Base-by-base conservation (phyloP, 345 rosid genomes). In the Hirschfeldia incana region DNA sequence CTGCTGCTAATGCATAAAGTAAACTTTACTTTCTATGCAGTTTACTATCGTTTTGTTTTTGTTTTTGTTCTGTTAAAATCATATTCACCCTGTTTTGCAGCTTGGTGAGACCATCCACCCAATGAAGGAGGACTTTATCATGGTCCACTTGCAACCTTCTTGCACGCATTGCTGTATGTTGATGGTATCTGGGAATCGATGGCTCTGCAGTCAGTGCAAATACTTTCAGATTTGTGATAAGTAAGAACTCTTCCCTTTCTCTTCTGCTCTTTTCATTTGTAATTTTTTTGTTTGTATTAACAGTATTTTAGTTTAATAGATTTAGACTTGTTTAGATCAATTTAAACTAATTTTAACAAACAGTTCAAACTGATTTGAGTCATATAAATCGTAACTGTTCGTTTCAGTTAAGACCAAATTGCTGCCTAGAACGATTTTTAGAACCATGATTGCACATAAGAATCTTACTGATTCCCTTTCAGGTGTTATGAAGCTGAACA, bases 81-180 rank as follows among this genome's bases (percentile, higher is more conserved):
- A 13, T 33, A 13, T 33, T 66, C 15, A 62, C 37, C 21, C 76
- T 55, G 62, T 59, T 78, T 78, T 67, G 81, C 90, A 96, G 99
- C 99, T 96, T 85, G 99, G 99, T 66, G 99, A 96, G 89, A 96
- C 98, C 69, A 96, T 96, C 83, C 83, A 86, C 83, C 98, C 99
- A 0, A 96, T 96, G 99, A 96, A 93, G 90, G 99, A 96, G 74
- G 99, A 96, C 78, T 96, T 96, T 83, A 96, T 96, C 82, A 96
- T 96, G 99, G 99, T 96, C 77, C 99, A 96, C 84, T 84, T 96
- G 81, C 99, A 96, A 86, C 90, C 90, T 80, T 87, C 94, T 69
- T 96, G 99, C 84, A 81, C 84, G 0, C 98, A 96, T 83, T 96
- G 99, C 78, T 93, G 97, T 80, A 82, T 84, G 70, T 82, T 96